Base-by-base conservation (phyloP, 148 eudicot species). In the Rhododendron ferrugineum region DNA sequence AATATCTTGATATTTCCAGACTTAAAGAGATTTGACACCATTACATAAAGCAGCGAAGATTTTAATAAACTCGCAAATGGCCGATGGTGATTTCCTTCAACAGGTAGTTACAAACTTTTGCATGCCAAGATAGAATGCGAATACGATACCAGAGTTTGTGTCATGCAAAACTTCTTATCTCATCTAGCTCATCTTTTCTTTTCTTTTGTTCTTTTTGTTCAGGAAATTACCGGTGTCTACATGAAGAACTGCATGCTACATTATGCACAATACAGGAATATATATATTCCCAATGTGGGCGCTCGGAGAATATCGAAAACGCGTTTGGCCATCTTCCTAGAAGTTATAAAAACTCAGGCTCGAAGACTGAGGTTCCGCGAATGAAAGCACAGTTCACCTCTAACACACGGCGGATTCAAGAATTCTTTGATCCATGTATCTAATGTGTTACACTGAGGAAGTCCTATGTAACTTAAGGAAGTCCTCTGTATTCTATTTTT, bases 171-270 rank as follows among this genome's bases (percentile, higher is more conserved):
- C 11, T 22, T 60, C 28, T 7, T 22, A 22, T 22, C 26, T 60
- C 10, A 60, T 60, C 11, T 22, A 22, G 6, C 26, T 60, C 10
- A 60, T 60, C 11, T 60, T n/a, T 9, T 64, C 5, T 64, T 23
- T 10, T 64, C 34, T 23, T 70, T 28, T 9, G n/a, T 56, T 3
- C 1, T 10, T 28, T 64, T 64, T 52, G 4, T 9, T 64, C 87
- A 91, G 93, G 93, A 91, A 83, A 88, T 91, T 22, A 88, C 90
- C 11, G 93, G 92, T 62, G 90, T 87, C 10, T 88, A 82, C 86
- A 88, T 88, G 91, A 91, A 91, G 88, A 91, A 90, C 37, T 91
- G 92, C 50, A 91, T 91, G 90, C 40, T 91, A 40, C 93, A 91
- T 78, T 91, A 90, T 34, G 89, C 91, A 60, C 86, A 86, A 78